phyloP scores from a whole-genome alignment of 257 asterid species.

The Ajuga chamaepitys region DNA sequence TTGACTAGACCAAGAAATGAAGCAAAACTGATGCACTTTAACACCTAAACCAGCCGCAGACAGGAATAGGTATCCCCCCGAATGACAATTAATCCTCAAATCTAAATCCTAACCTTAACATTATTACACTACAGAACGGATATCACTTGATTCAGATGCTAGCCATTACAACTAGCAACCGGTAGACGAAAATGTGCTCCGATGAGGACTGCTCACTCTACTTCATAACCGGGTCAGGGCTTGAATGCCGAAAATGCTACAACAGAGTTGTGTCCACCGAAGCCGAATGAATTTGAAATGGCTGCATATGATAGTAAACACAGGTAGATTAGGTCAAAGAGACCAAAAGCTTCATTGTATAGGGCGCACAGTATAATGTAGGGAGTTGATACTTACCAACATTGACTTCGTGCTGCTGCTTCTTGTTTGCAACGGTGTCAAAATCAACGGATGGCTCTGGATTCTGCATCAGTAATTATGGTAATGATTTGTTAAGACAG shows the following conservation, averaged over 20 bases:
- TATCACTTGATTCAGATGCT: constrained; percentile 8
- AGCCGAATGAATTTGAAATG: constrained; percentile 80
- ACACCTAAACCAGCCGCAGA: constrained; percentile 19
- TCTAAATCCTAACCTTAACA: constrained; percentile 21
- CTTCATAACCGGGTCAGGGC: constrained; percentile 22
- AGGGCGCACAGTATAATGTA: not conserved
- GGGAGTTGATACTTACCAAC: constrained; percentile 58
- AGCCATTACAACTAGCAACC: not conserved
- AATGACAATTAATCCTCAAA: constrained; percentile 7
- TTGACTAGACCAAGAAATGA: constrained; percentile 1
- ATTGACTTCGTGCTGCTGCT: constrained; percentile 79
- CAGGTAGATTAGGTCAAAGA: not conserved
- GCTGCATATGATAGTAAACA: constrained; percentile 37
- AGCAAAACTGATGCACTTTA: constrained; percentile 19
- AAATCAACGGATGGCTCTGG: constrained; percentile 85
- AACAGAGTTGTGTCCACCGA: constrained; percentile 91
- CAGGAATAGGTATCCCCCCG: not conserved
- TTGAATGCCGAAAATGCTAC: constrained; percentile 62
- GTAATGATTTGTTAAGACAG: not conserved
- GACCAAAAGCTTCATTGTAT: not conserved
- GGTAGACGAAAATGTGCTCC: not conserved
- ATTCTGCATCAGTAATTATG: constrained; percentile 39
- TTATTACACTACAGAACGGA: constrained; percentile 21
- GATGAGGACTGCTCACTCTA: constrained; percentile 6
- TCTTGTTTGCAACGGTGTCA: constrained; percentile 77